Percentiles rank a stretch among this genome's conserved stretches.
Conservation (phyloP, 2,329 filamentous ascomycete genomes). For the Xylariaceae sp. region DNA sequence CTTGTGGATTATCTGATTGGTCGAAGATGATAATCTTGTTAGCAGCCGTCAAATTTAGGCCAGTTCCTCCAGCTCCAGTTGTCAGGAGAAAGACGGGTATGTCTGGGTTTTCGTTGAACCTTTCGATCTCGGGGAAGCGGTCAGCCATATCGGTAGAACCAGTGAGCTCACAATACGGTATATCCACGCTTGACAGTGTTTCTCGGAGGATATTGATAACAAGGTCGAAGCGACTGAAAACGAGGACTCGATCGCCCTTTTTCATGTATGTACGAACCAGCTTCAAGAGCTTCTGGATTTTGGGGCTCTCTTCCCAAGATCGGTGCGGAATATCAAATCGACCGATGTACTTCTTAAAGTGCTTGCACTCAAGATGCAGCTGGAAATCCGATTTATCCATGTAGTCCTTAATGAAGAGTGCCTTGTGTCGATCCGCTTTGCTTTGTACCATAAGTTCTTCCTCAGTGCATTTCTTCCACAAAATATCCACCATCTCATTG, state of each 20-base stretch:
- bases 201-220: slow-evolving; percentile 87
- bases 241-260: slow-evolving; percentile 80
- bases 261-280: slow-evolving; percentile 69
- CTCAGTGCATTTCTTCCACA: slow-evolving; percentile 64
- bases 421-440: slow-evolving; percentile 45
- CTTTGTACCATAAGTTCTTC: slow-evolving; percentile 41
- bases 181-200: slow-evolving; percentile 67
- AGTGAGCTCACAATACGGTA: slow-evolving; percentile 81
- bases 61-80: slow-evolving; percentile 92
- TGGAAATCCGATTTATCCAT: slow-evolving; percentile 60
- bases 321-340: slow-evolving; percentile 50
- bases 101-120: slow-evolving; percentile 69
- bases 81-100: slow-evolving; percentile 92
- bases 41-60: slow-evolving; percentile 90
- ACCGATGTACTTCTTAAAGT: slow-evolving; percentile 51
- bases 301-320: slow-evolving; percentile 66
- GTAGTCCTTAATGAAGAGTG: slow-evolving; percentile 53
- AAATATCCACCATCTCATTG: slow-evolving; percentile 70
- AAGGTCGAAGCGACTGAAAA: slow-evolving; percentile 92
- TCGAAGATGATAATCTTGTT: slow-evolving; percentile 99
- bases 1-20: slow-evolving; percentile 94
- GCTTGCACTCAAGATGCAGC: slow-evolving; percentile 61
- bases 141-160: slow-evolving; percentile 77
- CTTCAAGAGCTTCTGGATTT: slow-evolving; percentile 75
- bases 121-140: slow-evolving; percentile 82